These are phyloP conservation scores for Paramecium tetraurelia DNA, from an alignment of 73 alveolate genomes.

Conservation along the genomic window DNA sequence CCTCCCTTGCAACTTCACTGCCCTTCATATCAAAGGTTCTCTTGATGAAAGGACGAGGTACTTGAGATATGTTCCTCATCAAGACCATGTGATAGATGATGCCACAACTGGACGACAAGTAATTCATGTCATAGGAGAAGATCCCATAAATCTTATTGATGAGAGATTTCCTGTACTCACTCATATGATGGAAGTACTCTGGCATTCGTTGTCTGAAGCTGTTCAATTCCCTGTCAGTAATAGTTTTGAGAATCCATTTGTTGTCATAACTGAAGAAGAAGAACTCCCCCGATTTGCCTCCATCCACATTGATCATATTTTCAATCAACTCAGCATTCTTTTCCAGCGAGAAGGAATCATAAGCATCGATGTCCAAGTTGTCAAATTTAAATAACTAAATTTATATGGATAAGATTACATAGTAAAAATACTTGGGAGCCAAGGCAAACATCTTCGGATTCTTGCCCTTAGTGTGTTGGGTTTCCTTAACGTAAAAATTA, in stretches of 20 bases:
- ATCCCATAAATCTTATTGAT: slow-evolving; percentile 50
- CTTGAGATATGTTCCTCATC: background rate
- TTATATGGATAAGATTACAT: background rate
- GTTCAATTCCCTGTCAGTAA: slow-evolving; percentile 2
- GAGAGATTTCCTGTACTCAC: background rate
- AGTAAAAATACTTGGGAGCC: background rate
- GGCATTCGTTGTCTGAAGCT: slow-evolving; percentile 29
- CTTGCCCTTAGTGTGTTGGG: background rate
- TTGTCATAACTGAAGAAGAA: slow-evolving; percentile 57
- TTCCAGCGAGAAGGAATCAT: background rate
- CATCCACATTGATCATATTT: slow-evolving; percentile 45
- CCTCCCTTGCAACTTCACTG: slow-evolving; percentile 46
- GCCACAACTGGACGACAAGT: background rate
- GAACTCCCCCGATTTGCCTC: slow-evolving; percentile 58
- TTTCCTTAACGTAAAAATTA: background rate
- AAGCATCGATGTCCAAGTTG: background rate
- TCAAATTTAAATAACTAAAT: background rate
- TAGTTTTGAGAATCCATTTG: slow-evolving; percentile 41
- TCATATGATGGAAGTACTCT: slow-evolving; percentile 47
- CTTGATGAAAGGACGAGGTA: background rate
- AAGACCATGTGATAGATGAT: background rate
- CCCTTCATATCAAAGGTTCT: slow-evolving; percentile 62
- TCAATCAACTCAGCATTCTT: background rate
- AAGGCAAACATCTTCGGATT: slow-evolving; percentile 22
- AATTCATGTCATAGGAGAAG: slow-evolving; percentile 42